Conservation (phyloP, 2,329 filamentous ascomycete species). For the Scedosporium dehoogii region DNA sequence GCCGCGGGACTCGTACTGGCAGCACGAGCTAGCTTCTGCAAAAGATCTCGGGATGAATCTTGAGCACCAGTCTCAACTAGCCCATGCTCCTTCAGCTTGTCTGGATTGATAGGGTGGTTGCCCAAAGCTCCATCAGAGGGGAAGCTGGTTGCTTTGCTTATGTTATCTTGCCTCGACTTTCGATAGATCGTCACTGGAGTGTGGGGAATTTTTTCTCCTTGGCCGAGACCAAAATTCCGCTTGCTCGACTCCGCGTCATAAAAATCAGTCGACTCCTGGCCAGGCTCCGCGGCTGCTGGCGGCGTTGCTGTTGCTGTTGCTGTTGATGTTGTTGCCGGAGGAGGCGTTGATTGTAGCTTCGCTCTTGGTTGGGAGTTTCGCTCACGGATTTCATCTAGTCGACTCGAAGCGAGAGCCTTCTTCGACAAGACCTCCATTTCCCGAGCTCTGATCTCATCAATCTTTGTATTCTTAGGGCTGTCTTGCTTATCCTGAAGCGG, state of each 20-base stretch:
- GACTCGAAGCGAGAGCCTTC: slow-evolving; percentile 35
- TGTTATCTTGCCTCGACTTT: slow-evolving; percentile 11
- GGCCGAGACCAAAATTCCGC: background rate
- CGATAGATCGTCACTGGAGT: slow-evolving; percentile 31
- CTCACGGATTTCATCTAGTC: slow-evolving; percentile 42
- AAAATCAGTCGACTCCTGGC: slow-evolving; percentile 8
- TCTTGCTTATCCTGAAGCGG: background rate
- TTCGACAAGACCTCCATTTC: slow-evolving; percentile 35
- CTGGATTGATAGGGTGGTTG: background rate
- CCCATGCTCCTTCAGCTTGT: slow-evolving; percentile 8
- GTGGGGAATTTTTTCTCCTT: slow-evolving; percentile 25
- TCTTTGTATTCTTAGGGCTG: slow-evolving; percentile 27
- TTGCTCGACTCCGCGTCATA: slow-evolving; percentile 15
- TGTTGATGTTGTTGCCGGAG: slow-evolving; percentile 7
- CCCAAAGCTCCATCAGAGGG: background rate
- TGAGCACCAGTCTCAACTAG: background rate
- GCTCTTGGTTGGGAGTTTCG: slow-evolving; percentile 26
- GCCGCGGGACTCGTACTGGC: slow-evolving; percentile 33
- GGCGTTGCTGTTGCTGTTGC: too few species aligned
- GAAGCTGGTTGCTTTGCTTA: slow-evolving; percentile 2
- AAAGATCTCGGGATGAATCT: slow-evolving; percentile 36
- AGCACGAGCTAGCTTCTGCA: slow-evolving; percentile 38
- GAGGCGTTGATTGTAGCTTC: slow-evolving; percentile 31
- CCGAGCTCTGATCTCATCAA: slow-evolving; percentile 37
- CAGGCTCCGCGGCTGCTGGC: slow-evolving; percentile 15